Evolutionary conservation across 345 rosid species (phyloP).

Genomic region (Geranium rotundifolium): DNA sequence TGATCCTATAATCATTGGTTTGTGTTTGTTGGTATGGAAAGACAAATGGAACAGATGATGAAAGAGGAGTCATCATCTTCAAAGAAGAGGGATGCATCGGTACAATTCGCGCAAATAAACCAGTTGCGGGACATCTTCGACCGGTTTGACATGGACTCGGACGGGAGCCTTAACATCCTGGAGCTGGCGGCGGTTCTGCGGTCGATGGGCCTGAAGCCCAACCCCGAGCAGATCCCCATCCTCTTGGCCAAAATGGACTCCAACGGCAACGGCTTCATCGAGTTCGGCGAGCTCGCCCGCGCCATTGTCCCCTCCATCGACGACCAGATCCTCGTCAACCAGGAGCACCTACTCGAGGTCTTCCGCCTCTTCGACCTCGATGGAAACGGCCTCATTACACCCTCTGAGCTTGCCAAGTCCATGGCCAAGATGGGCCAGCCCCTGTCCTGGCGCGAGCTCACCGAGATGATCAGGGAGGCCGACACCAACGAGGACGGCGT

Average conservation of each 20-base stretch:
- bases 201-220: conserved; percentile 65
- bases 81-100: background rate
- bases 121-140: conserved; percentile 52
- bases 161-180: conserved; percentile 80
- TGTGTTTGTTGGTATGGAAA: too few relatives aligned
- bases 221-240: conserved; percentile 62
- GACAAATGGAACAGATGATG: too few relatives aligned
- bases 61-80: too few relatives aligned
- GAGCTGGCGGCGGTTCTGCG: conserved; percentile 82
- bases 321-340: conserved; percentile 42
- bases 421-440: conserved; percentile 94
- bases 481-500: conserved; percentile 74
- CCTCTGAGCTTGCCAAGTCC: conserved; percentile 66
- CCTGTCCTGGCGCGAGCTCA: conserved; percentile 51
- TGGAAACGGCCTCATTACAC: conserved; percentile 68
- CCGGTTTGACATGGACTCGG: conserved; percentile 79
- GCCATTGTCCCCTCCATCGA: conserved; percentile 46
- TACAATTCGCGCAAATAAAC: conserved; percentile 30
- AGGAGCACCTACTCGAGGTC: conserved; percentile 44
- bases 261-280: conserved; percentile 65
- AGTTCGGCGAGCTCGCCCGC: conserved; percentile 65
- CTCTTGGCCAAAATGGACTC: conserved; percentile 66
- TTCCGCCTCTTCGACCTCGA: conserved; percentile 68
- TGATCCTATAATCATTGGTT: too few relatives aligned
- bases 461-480: conserved; percentile 72